Evolutionary conservation across 257 asterid genomes (phyloP), one percentile per base, ranked within the genome.

Genomic region (Haberlea rhodopensis): DNA sequence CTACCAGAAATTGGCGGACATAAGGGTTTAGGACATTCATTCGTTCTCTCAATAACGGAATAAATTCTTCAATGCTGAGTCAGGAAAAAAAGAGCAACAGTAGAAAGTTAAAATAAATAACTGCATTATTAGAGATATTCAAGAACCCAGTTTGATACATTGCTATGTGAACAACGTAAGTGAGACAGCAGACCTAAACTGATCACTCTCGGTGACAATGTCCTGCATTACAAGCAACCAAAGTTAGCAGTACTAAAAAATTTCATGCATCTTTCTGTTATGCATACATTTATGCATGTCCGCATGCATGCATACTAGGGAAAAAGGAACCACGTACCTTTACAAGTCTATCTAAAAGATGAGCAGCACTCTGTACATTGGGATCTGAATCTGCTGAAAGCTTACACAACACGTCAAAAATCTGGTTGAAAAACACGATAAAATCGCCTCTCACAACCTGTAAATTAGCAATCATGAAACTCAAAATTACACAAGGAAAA

Each of bases 311-410:
- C 19, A 28, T 16, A 62, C 67, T 16, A n/a, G n/a, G n/a, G n/a
- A n/a, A n/a, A 69, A 61, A 20, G 15, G 54, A 57, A 56, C 63
- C 8, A 43, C 16, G 62, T 69, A 88, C 99, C 95, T 94, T 94
- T 61, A 94, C 99, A 77, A 94, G 97, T 66, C 97, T 87, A 74
- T 94, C 99, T 66, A 94, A 82, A 68, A 94, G 99, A 86, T 94
- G 99, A 60, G 99, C 99, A 79, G 99, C 99, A 88, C 97, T 94
- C 76, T 94, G 99, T 61, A 94, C 99, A 79, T 85, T 94, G 82
- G 96, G 76, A 82, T 90, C 99, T 53, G 95, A 79, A 79, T 94
- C 99, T 69, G 99, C 99, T 4, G 99, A 88, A 74, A 94, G 99
- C 95, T 88, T 94, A 75, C 97, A 90, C 27, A 94, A 75, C 1